Conservation (phyloP, 2,329 filamentous ascomycete species). For the Intubia oerlemansii region DNA sequence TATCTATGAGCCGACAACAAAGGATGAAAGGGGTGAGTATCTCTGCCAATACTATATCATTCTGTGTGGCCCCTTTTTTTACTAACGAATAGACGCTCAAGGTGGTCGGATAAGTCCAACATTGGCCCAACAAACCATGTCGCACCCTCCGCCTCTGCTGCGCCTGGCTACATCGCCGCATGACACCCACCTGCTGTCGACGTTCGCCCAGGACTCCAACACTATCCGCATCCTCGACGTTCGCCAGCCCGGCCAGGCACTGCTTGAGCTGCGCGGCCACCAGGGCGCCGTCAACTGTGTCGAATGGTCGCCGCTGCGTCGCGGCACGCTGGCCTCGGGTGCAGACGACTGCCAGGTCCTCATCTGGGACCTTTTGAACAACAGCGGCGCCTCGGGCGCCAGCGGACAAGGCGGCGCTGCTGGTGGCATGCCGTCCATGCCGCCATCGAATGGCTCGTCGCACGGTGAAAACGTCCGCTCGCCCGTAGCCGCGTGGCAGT, state of each 20-base stretch:
- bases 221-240: constrained; percentile 90
- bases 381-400: constrained; percentile 16
- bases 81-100: constrained; percentile 23
- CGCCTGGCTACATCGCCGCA: constrained; percentile 80
- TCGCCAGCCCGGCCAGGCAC: constrained; percentile 81
- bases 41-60: too few species aligned
- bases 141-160: constrained; percentile 54
- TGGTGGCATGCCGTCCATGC: not conserved
- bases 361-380: constrained; percentile 79
- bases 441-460: constrained; percentile 23
- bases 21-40: constrained; percentile 46
- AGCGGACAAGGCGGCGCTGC: constrained; percentile 3
- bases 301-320: constrained; percentile 72
- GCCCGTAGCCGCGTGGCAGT: constrained; percentile 61
- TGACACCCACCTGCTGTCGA: constrained; percentile 88
- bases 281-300: constrained; percentile 72
- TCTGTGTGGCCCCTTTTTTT: too few species aligned
- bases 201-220: constrained; percentile 83
- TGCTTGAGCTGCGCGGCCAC: constrained; percentile 84
- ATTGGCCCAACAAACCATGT: constrained; percentile 56
- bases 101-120: constrained; percentile 50
- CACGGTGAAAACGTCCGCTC: constrained; percentile 36
- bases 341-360: constrained; percentile 83
- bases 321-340: constrained; percentile 78
- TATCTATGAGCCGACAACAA: constrained; percentile 92